Base-by-base conservation (phyloP, 2,329 filamentous ascomycete species). In the Paracamarosporium sp. region DNA sequence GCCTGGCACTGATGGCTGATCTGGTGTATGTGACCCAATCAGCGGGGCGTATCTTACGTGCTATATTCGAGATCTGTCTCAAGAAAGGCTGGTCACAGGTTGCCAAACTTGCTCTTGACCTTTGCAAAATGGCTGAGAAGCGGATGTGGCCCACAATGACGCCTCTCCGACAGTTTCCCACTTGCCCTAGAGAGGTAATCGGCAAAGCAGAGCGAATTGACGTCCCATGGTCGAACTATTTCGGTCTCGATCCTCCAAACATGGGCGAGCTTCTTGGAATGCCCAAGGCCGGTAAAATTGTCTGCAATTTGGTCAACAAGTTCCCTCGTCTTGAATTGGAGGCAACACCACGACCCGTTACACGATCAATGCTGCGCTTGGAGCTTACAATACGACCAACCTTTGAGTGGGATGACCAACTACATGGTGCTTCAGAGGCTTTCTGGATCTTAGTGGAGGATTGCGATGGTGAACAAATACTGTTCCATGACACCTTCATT, bases 101-200 rank as follows among this genome's bases (percentile, higher is more conserved):
- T 3, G 92, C 95, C 8, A 97, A 95, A 80, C 92, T 90, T 61
- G 93, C 95, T 0, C 82, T 99, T 40, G 92, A 97, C 68, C 85
- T 99, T 52, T 99, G 96, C 81, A 99, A 99, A 81, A 98, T 97
- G 92, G 95, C 94, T 0, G 95, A 99, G 81, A 97, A 97, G 83
- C 87, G 96, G 48, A 99, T 99, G 96, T 99, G 95, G 95, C 93
- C 94, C 13, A 98, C 94, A 5, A 99, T 98, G 95, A 92, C 92
- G 35, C 95, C 96, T 11, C 83, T 99, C 30, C 88, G 95, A 53
- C 95, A 99, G 71, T 99, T 99, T 72, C 71, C 72, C 9, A 65
- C 58, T n/a, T 97, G 93, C 71, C 88, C 93, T 3, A 83, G 88
- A 38, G 94, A 98, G 57, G 91, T 98, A 52, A 82, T 98, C 47